A percentile compares a stretch with the other conserved stretches of the same genome.
Evolutionary conservation across 1,284 basidiomycete genomes (phyloP).

Genomic region (Meripilus lineatus): DNA sequence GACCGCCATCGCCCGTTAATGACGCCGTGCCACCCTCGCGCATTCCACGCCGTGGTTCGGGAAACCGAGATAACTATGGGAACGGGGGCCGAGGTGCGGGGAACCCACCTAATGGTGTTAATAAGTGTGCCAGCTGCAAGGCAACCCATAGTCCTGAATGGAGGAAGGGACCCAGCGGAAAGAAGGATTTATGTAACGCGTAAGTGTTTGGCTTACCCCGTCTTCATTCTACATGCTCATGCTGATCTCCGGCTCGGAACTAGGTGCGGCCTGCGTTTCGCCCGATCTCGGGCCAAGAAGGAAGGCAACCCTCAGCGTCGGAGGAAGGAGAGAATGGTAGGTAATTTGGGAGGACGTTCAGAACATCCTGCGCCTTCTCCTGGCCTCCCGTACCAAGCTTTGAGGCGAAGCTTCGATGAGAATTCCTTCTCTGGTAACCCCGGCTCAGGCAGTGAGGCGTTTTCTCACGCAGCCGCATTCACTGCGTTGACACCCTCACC

Average conservation of each 20-base stretch:
- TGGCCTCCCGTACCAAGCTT: constrained; percentile 26
- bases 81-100: constrained; percentile 33
- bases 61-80: constrained; percentile 25
- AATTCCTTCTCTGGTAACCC: constrained; percentile 46
- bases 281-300: constrained; percentile 78
- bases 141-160: constrained; percentile 88
- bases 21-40: constrained; percentile 64
- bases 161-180: constrained; percentile 87
- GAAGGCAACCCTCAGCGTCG: constrained; percentile 51
- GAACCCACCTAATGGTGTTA: constrained; percentile 69
- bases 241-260: constrained; percentile 23
- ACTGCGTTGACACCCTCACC: constrained; percentile 50
- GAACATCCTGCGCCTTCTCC: constrained; percentile 35
- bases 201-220: constrained; percentile 39
- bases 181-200: constrained; percentile 94
- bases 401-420: constrained; percentile 42
- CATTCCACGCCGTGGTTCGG: constrained; percentile 45
- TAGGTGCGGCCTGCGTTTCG: constrained; percentile 77
- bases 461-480: constrained; percentile 41
- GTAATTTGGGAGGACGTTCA: constrained; percentile 24
- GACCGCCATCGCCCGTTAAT: constrained; percentile 24
- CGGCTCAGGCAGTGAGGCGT: constrained; percentile 50
- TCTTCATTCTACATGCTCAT: constrained; percentile 15
- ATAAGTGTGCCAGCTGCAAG: constrained; percentile 80
- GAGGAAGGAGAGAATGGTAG: constrained; percentile 39